Conservation (phyloP, 257 asterid genomes). For the Forsythia viridissima region DNA sequence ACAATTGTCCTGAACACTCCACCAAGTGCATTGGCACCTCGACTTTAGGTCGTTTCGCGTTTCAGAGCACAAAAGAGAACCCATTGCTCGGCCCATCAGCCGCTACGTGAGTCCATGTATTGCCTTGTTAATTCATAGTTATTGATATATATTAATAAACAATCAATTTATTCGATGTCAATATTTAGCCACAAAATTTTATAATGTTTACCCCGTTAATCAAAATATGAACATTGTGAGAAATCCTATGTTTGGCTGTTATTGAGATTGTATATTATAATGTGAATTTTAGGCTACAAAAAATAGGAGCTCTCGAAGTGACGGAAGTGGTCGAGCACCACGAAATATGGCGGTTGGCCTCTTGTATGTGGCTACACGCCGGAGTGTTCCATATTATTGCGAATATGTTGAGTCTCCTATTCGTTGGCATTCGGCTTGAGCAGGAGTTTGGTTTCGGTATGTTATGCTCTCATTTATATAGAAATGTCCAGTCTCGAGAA, state of each 20-base stretch:
- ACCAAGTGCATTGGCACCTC: constrained; percentile 47
- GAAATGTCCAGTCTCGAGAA: no score
- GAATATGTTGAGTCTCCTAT: constrained; percentile 60
- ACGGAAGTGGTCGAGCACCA: constrained; percentile 44
- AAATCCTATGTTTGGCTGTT: background rate
- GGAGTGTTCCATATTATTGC: constrained; percentile 58
- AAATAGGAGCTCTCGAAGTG: constrained; percentile 59
- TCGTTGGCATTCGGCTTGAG: constrained; percentile 66
- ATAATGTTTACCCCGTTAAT: no score
- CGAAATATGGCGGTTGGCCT: constrained; percentile 47
- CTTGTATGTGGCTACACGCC: constrained; percentile 75
- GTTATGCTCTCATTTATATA: background rate
- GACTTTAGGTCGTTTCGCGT: constrained; percentile 67
- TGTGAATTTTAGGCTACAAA: constrained; percentile 35
- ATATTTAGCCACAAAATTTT: no score
- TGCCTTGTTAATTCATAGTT: background rate
- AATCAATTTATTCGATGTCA: background rate
- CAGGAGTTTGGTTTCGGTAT: constrained; percentile 68
- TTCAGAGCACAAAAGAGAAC: constrained; percentile 71
- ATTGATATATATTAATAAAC: background rate
- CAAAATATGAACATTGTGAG: background rate
- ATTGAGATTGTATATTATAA: no score
- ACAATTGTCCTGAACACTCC: constrained; percentile 68
- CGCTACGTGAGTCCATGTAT: constrained; percentile 44
- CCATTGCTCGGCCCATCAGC: constrained; percentile 97